phyloP scores from a whole-genome alignment of 495 filamentous ascomycete genomes.

The Lophium mytilinum region DNA sequence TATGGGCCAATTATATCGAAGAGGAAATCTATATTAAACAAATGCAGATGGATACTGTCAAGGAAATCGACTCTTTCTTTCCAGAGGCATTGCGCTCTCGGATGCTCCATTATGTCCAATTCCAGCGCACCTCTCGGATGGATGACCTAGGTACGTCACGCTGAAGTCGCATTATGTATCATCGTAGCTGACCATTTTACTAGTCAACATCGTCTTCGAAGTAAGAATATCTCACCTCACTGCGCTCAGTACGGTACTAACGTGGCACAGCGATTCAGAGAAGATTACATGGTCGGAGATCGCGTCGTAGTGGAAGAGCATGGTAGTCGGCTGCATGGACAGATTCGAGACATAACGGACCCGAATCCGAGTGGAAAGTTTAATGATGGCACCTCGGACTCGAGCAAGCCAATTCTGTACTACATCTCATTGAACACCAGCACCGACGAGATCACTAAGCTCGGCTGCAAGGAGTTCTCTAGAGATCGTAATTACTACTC shows the following conservation, averaged over 20 bases:
- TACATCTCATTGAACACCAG: conserved; percentile 11
- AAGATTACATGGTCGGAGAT: conserved; percentile 91
- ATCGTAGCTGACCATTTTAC: conserved; percentile 18
- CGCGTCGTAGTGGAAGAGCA: conserved; percentile 64
- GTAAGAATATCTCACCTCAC: conserved; percentile 40
- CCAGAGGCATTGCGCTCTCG: conserved; percentile 88
- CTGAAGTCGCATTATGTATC: not conserved
- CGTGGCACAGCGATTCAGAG: conserved; percentile 70
- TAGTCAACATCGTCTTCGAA: conserved; percentile 57
- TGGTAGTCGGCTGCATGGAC: conserved; percentile 64
- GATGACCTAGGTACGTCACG: conserved; percentile 66
- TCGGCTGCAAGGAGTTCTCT: conserved; percentile 39
- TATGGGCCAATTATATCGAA: conserved; percentile 39
- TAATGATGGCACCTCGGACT: not conserved
- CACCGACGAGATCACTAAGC: conserved; percentile 8
- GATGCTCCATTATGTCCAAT: conserved; percentile 82
- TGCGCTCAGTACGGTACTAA: not conserved
- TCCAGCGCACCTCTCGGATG: conserved; percentile 81
- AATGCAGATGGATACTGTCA: conserved; percentile 66
- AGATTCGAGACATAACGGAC: conserved; percentile 55
- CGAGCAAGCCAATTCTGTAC: conserved; percentile 15
- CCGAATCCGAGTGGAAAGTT: conserved; percentile 60
- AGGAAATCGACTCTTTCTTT: conserved; percentile 83
- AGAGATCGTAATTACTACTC: conserved; percentile 91
- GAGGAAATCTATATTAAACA: not conserved